Base-by-base conservation (phyloP, 2,329 filamentous ascomycete genomes). In the Tolypocladium inflatum region DNA sequence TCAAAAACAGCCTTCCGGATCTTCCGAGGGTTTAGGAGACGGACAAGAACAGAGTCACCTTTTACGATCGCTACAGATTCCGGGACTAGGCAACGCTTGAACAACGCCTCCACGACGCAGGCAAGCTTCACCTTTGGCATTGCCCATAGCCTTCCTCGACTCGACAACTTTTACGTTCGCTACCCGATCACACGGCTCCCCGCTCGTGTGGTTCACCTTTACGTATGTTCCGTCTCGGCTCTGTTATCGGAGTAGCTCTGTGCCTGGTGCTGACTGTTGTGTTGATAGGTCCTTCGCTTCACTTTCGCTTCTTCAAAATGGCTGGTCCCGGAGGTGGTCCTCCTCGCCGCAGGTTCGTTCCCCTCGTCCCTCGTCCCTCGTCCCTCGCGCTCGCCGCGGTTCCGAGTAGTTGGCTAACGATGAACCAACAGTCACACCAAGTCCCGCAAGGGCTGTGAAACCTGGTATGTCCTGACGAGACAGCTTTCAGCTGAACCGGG, bases 381-480 rank as follows among this genome's bases (percentile, higher is more conserved):
- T 57, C 39, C 21, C n/a, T 33, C 26, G n/a, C 15, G 2, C 11
- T 30, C 26, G 17, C n/a, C 17, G 4, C 17, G 30, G n/a, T 9
- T 17, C 30, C 15, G 30, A 26, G 19, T 6, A 33, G 26, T 33
- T n/a, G 41, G 30, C 38, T 30, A n/a, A 11, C 17, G 19, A 10
- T 39, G 51, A 33, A 37, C n/a, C 21, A 11, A 52, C n/a, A 96
- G 93, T 79, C 94, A 99, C 79, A 99, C 94, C 72, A 99, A 99
- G 80, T 97, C 93, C 68, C 88, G 94, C 71, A 97, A 97, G 78
- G 94, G 94, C 63, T 99, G 94, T 82, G 93, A 95, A 69, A 96
- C 91, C 62, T 99, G 94, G 78, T 81, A 77, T 62, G 76, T 68
- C 55, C 53, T 13, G 55, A 57, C n/a, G 57, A 60, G 35, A 54